Percentiles rank a stretch among this genome's conserved stretches.
Conservation (phyloP, 805 yeast genomes). For the Ogataea pignaliae region DNA sequence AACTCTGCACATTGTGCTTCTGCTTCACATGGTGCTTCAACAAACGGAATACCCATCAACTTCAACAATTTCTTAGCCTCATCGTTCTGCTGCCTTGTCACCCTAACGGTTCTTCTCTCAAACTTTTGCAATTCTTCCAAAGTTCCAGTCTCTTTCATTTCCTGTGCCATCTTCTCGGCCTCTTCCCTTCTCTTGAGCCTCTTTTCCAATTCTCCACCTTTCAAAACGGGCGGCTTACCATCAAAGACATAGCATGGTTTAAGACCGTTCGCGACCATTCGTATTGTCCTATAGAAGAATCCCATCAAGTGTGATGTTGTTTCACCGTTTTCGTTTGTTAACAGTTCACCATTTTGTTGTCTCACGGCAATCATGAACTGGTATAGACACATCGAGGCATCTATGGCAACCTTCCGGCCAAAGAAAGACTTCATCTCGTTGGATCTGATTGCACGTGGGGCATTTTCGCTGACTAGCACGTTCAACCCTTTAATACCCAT, state of each 20-base stretch:
- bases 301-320: conserved; percentile 95
- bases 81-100: conserved; percentile 84
- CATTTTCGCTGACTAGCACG: conserved; percentile 82
- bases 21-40: conserved; percentile 96
- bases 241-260: conserved; percentile 97
- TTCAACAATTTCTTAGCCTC: conserved; percentile 80
- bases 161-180: conserved; percentile 71
- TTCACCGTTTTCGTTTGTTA: conserved; percentile 84
- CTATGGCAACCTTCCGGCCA: conserved; percentile 97
- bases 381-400: conserved; percentile 94
- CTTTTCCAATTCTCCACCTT: conserved; percentile 89
- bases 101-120: conserved; percentile 86
- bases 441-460: conserved; percentile 74
- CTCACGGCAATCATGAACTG: conserved; percentile 95
- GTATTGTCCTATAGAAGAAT: conserved; percentile 86
- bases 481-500: conserved; percentile 65
- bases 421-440: conserved; percentile 80
- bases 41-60: conserved; percentile 93
- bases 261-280: conserved; percentile 88
- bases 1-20: conserved; percentile 97
- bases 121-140: conserved; percentile 69
- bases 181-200: conserved; percentile 77
- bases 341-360: conserved; percentile 93
- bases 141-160: conserved; percentile 74
- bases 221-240: conserved; percentile 94